Evolutionary conservation across 2,329 filamentous ascomycete genomes (phyloP).

Genomic region (Plectosphaerella sp.): DNA sequence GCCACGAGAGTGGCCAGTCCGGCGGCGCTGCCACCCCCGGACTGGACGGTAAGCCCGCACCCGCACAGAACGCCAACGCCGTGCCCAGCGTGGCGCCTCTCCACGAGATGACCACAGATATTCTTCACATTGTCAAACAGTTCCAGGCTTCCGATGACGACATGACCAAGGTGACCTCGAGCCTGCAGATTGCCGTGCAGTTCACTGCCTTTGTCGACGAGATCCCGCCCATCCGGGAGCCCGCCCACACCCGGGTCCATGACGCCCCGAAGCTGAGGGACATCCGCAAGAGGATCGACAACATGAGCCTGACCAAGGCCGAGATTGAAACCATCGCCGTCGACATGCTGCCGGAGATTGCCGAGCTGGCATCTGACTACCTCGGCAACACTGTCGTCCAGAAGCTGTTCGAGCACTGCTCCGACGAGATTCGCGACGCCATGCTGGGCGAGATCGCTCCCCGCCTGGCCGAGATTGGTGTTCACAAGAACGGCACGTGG

Average conservation of each 20-base stretch:
- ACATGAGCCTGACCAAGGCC: conserved; percentile 75
- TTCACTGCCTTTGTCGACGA: conserved; percentile 72
- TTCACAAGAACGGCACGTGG: conserved; percentile 99
- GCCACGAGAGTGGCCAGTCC: conserved; percentile 37
- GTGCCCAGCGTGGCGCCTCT: conserved; percentile 69
- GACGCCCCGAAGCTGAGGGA: conserved; percentile 93
- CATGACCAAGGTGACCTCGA: conserved; percentile 63
- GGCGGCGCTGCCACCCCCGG: conserved; percentile 30
- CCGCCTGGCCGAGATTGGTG: conserved; percentile 91
- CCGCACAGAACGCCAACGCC: conserved; percentile 30
- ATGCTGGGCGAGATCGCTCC: conserved; percentile 88
- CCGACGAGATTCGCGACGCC: conserved; percentile 80
- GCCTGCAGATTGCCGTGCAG: conserved; percentile 71
- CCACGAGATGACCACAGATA: conserved; percentile 74
- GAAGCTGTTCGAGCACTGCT: conserved; percentile 96
- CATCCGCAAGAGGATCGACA: conserved; percentile 96
- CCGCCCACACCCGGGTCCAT: conserved; percentile 81
- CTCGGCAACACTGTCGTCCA: conserved; percentile 99
- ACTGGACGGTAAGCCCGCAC: conserved; percentile 23
- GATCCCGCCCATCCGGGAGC: conserved; percentile 84
- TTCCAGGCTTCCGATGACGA: conserved; percentile 85
- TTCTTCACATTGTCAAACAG: conserved; percentile 79
- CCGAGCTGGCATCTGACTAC: conserved; percentile 91
- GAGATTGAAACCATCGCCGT: conserved; percentile 92
- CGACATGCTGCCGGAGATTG: conserved; percentile 94